Percentiles rank a stretch among this genome's conserved stretches.
These are phyloP conservation scores for Centaurea solstitialis DNA, from an alignment of 129 eudicot genomes.

Conservation along the genomic window DNA sequence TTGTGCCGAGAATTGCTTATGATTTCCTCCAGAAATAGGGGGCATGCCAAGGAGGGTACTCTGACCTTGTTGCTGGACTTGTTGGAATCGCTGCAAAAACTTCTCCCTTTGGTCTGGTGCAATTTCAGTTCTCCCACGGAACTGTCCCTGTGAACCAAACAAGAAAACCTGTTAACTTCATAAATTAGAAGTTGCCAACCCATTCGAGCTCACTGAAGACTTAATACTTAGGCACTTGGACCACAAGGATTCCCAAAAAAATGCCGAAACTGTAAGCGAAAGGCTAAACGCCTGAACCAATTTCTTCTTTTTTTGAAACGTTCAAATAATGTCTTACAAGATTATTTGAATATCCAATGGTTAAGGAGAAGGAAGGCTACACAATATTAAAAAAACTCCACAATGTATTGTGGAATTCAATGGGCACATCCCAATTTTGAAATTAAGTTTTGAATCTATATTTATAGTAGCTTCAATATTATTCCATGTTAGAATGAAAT, in stretches of 20 bases:
- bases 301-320: not conserved
- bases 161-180: not conserved
- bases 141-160: conserved; percentile 51
- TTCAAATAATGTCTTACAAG: too few species aligned
- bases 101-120: conserved; percentile 98
- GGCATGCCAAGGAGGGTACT: conserved; percentile 75
- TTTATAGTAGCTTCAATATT: not conserved
- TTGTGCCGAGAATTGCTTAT: conserved; percentile 74
- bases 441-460: not conserved
- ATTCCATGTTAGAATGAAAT: not conserved
- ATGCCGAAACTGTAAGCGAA: not conserved
- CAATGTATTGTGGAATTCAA: not conserved
- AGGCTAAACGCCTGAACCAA: not conserved
- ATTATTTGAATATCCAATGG: not conserved
- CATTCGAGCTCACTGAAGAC: not conserved
- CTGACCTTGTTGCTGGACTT: conserved; percentile 89
- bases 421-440: not conserved
- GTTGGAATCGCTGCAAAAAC: conserved; percentile 83
- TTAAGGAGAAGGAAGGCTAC: not conserved
- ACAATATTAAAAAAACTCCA: too few species aligned
- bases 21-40: conserved; percentile 63
- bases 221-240: not conserved
- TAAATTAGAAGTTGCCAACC: not conserved
- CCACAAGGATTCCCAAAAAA: not conserved
- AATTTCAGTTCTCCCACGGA: conserved; percentile 96